Evolutionary conservation across 305 asterid genomes (phyloP).

Genomic region (Fraxinus latifolia): DNA sequence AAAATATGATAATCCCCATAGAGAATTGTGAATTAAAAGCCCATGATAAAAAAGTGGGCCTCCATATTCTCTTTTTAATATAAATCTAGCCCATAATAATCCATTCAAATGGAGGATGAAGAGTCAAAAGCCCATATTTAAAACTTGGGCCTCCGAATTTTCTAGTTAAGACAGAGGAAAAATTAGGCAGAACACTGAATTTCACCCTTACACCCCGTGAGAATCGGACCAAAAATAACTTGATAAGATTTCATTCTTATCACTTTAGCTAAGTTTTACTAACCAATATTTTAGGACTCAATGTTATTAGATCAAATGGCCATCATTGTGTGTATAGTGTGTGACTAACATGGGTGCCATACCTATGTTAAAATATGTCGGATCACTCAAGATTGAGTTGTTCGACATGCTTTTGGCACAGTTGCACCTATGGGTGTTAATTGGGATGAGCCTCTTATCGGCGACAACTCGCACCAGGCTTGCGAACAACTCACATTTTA

Average conservation of each 20-base stretch:
- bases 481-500: not conserved
- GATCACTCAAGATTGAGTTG: not conserved
- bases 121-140: not conserved
- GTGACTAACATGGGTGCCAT: not conserved
- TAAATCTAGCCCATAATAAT: not conserved
- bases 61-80: not conserved
- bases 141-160: not conserved
- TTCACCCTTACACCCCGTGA: not conserved
- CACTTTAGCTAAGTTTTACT: too few relatives aligned
- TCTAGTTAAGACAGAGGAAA: not conserved
- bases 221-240: too few relatives aligned
- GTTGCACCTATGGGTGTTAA: not conserved
- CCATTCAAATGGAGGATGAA: not conserved
- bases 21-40: not conserved
- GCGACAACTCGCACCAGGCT: not conserved
- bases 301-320: not conserved
- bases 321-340: not conserved
- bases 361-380: not conserved
- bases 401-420: not conserved
- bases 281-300: too few relatives aligned
- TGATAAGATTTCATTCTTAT: too few relatives aligned
- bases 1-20: not conserved
- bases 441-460: not conserved
- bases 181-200: not conserved
- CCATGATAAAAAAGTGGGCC: not conserved